phyloP scores from a whole-genome alignment of 495 filamentous ascomycete species.

The Copromyces sp. region DNA sequence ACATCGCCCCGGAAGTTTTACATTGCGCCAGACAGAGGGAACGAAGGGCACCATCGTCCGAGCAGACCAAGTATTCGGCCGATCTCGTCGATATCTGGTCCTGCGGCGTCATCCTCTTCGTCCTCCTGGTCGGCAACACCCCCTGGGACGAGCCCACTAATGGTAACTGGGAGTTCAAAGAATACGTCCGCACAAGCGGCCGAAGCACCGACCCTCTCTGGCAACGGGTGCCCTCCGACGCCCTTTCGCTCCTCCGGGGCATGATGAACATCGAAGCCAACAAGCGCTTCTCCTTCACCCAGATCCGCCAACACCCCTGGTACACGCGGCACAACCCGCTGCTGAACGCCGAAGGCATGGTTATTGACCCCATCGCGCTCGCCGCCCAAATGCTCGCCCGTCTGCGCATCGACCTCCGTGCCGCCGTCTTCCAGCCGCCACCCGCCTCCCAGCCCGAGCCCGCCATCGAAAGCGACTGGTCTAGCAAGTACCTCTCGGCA shows the following conservation, averaged over 20 bases:
- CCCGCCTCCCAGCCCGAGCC: constrained; percentile 13
- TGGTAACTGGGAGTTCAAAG: constrained; percentile 69
- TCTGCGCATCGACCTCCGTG: constrained; percentile 82
- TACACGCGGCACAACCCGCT: constrained; percentile 76
- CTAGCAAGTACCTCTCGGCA: constrained; percentile 36
- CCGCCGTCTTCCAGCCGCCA: constrained; percentile 41
- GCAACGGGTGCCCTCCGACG: constrained; percentile 65
- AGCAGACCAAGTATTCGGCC: constrained; percentile 61
- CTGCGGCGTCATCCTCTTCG: constrained; percentile 91
- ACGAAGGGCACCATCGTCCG: constrained; percentile 29
- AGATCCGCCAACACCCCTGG: constrained; percentile 91
- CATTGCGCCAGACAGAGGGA: constrained; percentile 29
- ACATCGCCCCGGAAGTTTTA: constrained; percentile 93
- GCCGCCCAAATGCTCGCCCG: constrained; percentile 89
- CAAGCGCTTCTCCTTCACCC: constrained; percentile 73
- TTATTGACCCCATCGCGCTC: constrained; percentile 69
- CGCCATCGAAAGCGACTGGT: constrained; percentile 8
- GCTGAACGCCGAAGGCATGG: constrained; percentile 59
- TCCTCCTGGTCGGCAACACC: constrained; percentile 89
- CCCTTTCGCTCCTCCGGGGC: constrained; percentile 77
- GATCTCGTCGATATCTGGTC: constrained; percentile 94
- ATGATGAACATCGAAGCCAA: constrained; percentile 79
- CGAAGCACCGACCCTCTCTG: constrained; percentile 79
- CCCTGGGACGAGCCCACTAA: constrained; percentile 92
- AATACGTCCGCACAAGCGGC: constrained; percentile 71